Evolutionary conservation across 331 rosid genomes (phyloP).

Genomic region (Malus hybrid): DNA sequence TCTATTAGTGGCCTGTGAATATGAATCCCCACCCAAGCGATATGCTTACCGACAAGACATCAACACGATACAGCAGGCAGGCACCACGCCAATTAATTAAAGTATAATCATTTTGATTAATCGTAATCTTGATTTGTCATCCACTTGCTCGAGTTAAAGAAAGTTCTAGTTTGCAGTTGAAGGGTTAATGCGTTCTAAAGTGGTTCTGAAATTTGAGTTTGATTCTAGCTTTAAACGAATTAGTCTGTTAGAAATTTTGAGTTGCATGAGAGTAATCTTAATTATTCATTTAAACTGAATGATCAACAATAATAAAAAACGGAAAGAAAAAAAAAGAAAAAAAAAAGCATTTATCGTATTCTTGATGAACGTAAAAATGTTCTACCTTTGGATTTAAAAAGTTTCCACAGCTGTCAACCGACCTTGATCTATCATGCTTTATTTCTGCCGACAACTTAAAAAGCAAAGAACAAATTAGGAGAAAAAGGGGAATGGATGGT

Average conservation of each 20-base stretch:
- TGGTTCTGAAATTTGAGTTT: not conserved
- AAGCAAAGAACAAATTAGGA: not conserved
- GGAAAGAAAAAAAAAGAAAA: no score
- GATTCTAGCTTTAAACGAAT: not conserved
- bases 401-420: not conserved
- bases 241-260: no score
- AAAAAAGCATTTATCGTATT: not conserved
- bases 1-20: slow-evolving; percentile 6
- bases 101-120: not conserved
- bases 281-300: no score
- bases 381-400: not conserved
- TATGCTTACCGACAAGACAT: slow-evolving; percentile 9
- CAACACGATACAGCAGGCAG: not conserved
- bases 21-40: slow-evolving; percentile 5
- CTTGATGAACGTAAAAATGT: not conserved
- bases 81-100: not conserved
- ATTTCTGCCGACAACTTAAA: not conserved
- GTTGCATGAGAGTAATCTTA: no score
- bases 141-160: not conserved
- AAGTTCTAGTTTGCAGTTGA: not conserved
- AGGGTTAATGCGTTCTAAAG: not conserved
- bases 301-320: no score
- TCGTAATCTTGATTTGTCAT: slow-evolving; percentile 1
- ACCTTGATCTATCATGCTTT: not conserved
- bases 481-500: not conserved